Base-by-base conservation (phyloP, 2,329 filamentous ascomycete species). In the Escovopsis sp. region DNA sequence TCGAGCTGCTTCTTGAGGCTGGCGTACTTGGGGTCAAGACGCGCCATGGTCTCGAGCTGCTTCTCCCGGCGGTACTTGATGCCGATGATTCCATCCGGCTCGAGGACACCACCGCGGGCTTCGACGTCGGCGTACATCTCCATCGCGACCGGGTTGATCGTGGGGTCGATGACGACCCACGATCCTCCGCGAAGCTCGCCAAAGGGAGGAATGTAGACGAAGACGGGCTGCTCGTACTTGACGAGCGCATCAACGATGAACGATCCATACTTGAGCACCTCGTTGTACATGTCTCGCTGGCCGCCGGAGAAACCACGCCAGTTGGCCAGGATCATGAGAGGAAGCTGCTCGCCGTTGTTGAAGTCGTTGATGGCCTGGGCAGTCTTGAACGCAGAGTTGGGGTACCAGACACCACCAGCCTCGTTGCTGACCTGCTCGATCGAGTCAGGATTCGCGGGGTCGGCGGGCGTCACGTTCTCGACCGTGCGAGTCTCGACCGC, bases 261-360 rank as follows among this genome's bases (percentile, higher is more conserved):
- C 14, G 89, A 95, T 59, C 91, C 91, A 58, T 98, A 98, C 73
- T 98, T 98, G 65, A 98, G 79, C 13, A 98, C 91, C 68, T 98
- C 91, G 69, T 96, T 95, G 79, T 93, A 98, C 91, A 98, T 98
- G 67, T 98, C 91, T 53, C 89, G 86, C 68, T 98, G 91, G 50
- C 91, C 91, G 71, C 91, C 91, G 52, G 91, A 98, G 85, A 98
- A 98, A 71, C 91, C 91, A 79, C 91, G 82, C 91, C 91, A 98
- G 75, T 98, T 98, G 66, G 91, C 91, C 49, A 98, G 79, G 60
- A 98, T 98, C 87, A 98, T 96, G 51, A 98, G 71, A 43, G 91
- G 91, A 57, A 98, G 74, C 70, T 98, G 91, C 68, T 98, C 91
- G 61, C 91, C 91, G 51, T 94, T 79, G 77, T 98, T 98, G 77